Base-by-base conservation (phyloP, 257 asterid species). In the Perilla frutescens region DNA sequence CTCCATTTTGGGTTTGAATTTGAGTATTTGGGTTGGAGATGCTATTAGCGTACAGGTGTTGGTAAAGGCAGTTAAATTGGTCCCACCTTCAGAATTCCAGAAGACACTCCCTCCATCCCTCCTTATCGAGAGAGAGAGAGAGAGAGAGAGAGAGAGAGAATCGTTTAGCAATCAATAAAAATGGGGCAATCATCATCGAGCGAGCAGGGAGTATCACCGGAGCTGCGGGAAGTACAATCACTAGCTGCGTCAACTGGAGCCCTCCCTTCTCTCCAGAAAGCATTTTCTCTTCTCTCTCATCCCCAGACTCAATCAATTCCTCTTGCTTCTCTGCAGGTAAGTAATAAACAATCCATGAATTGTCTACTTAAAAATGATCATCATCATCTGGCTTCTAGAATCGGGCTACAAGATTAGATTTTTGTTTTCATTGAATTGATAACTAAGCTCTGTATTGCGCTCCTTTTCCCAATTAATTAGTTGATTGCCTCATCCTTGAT, bases 181-280 rank as follows among this genome's bases (percentile, higher is more conserved):
- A 93, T 93, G 98, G 98, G 98, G 69, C 98, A 92, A 85, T 87
- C 96, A 36, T 90, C 96, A 44, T 87, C 96, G 13, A 71, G 73
- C 20, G 89, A 85, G 62, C 80, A 81, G 50, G 79, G 82, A 34
- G 81, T 74, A 64, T 81, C 98, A 40, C 85, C 88, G 55, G 96
- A 81, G 78, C 87, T 85, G 84, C 84, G 87, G 20, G 86, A 89
- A 74, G 86, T 88, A 60, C 92, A 88, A 79, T 83, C 97, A 4
- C 79, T 87, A 34, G 97, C 96, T 26, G 96, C 98, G 1, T 84
- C 98, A 5, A 87, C 96, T 41, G 98, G 97, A 67, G 92, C 94
- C 56, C 92, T 93, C 43, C 88, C 96, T 5, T 74, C 81, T 56
- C 92, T 93, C 13, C 77, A 79, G 7, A 85, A 89, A 57, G 81